Evolutionary conservation across 371 early-diverging fungal species (phyloP).

Genomic region (Mortierella polycephala): DNA sequence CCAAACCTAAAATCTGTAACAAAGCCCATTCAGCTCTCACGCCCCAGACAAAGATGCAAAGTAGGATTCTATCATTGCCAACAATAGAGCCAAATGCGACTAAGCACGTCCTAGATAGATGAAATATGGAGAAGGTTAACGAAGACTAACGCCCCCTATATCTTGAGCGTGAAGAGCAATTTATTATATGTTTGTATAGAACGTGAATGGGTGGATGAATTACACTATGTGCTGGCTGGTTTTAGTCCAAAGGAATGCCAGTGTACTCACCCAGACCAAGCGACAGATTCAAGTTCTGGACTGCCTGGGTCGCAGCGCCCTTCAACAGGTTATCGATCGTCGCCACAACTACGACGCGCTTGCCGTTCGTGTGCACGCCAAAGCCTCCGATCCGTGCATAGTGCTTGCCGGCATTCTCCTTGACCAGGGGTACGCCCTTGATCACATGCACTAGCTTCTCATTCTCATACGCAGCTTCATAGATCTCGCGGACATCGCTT

Average conservation of each 20-base stretch:
- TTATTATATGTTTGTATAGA: too few relatives aligned
- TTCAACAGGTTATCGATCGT: conserved; percentile 97
- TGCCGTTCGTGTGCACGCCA: conserved; percentile 80
- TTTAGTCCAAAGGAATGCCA: conserved; percentile 76
- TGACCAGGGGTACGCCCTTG: conserved; percentile 83
- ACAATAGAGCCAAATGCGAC: too few relatives aligned
- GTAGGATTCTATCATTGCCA: too few relatives aligned
- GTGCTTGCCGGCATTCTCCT: conserved; percentile 88
- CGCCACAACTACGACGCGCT: conserved; percentile 88
- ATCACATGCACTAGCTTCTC: conserved; percentile 86
- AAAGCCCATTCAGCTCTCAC: too few relatives aligned
- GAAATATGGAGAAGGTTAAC: too few relatives aligned
- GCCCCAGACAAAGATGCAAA: too few relatives aligned
- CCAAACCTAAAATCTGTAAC: too few relatives aligned
- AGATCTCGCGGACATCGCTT: conserved; percentile 75
- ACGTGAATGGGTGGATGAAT: too few relatives aligned
- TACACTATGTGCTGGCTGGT: too few relatives aligned
- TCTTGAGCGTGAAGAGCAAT: too few relatives aligned
- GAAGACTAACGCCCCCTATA: too few relatives aligned
- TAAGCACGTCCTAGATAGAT: too few relatives aligned
- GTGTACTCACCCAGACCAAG: conserved; percentile 84
- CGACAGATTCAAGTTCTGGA: conserved; percentile 89
- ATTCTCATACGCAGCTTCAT: conserved; percentile 74
- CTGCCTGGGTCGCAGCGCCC: conserved; percentile 97
- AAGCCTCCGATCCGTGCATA: conserved; percentile 93